phyloP scores from a whole-genome alignment of 805 yeast genomes.

The Peterozyma toletana region DNA sequence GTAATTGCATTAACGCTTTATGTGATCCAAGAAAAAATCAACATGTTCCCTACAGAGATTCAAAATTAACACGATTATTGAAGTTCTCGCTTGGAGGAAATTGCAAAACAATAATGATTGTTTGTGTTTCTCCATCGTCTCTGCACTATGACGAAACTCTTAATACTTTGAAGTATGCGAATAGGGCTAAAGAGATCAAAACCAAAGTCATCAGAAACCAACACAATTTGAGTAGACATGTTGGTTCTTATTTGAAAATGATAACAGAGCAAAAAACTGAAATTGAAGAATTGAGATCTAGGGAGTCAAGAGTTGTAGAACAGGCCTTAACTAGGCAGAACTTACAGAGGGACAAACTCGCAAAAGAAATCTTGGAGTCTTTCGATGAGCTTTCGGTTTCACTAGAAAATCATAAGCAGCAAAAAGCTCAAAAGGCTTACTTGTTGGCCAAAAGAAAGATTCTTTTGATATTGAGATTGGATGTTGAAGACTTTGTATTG shows the following conservation, averaged over 20 bases:
- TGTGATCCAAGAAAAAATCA: slow-evolving; percentile 61
- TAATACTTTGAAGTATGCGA: slow-evolving; percentile 86
- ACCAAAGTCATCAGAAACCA: slow-evolving; percentile 72
- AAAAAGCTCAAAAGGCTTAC: slow-evolving; percentile 33
- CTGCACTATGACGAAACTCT: slow-evolving; percentile 89
- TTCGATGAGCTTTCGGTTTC: slow-evolving; percentile 33
- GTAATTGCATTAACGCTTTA: slow-evolving; percentile 89
- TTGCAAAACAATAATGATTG: slow-evolving; percentile 94
- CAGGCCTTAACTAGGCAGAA: slow-evolving; percentile 27
- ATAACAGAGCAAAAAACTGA: slow-evolving; percentile 74
- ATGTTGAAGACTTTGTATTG: slow-evolving; percentile 24
- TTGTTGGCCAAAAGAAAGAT: slow-evolving; percentile 38
- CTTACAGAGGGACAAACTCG: slow-evolving; percentile 29
- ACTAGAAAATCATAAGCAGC: slow-evolving; percentile 34
- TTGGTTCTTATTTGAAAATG: slow-evolving; percentile 77
- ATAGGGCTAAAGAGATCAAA: slow-evolving; percentile 84
- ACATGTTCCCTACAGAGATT: slow-evolving; percentile 89
- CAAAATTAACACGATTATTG: slow-evolving; percentile 78
- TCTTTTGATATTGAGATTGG: slow-evolving; percentile 15
- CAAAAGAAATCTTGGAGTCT: slow-evolving; percentile 30
- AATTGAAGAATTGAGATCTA: slow-evolving; percentile 55
- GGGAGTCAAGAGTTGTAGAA: slow-evolving; percentile 40
- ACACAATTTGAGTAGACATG: slow-evolving; percentile 73
- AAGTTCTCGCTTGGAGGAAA: slow-evolving; percentile 91
- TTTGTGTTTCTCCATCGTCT: slow-evolving; percentile 83